phyloP scores from a whole-genome alignment of 1,284 basidiomycete species.

The Ustilago cynodontis region DNA sequence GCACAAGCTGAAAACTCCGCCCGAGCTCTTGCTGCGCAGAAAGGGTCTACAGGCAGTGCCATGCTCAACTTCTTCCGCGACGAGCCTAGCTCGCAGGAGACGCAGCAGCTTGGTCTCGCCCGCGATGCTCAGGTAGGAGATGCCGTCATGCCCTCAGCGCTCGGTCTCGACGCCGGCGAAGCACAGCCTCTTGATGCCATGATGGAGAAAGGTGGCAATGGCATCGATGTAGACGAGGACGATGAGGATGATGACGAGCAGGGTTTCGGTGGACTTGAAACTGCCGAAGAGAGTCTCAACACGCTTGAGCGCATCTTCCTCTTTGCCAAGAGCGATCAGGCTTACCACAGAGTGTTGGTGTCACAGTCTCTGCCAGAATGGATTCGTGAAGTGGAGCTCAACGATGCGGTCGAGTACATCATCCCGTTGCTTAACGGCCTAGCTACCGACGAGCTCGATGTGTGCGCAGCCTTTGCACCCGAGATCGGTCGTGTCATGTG shows the following conservation, averaged over 20 bases:
- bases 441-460: conserved; percentile 89
- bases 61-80: conserved; percentile 57
- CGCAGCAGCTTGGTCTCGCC: conserved; percentile 20
- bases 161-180: conserved; percentile 42
- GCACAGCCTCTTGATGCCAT: conserved; percentile 26
- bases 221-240: conserved; percentile 12
- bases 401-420: conserved; percentile 93
- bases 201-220: conserved; percentile 26
- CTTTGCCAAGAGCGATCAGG: conserved; percentile 85
- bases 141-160: conserved; percentile 42
- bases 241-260: conserved; percentile 33
- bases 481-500: conserved; percentile 87
- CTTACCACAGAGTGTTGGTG: conserved; percentile 86
- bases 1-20: conserved; percentile 40
- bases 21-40: conserved; percentile 41
- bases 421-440: conserved; percentile 87
- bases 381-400: conserved; percentile 74
- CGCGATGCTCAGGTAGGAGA: conserved; percentile 38
- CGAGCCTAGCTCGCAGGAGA: conserved; percentile 20
- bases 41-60: conserved; percentile 40
- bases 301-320: conserved; percentile 92
- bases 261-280: conserved; percentile 26
- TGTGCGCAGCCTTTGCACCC: conserved; percentile 89
- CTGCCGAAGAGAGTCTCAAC: conserved; percentile 73
- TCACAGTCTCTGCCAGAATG: conserved; percentile 67